phyloP scores from a whole-genome alignment of 305 asterid species.

The Fraxinus velutina region DNA sequence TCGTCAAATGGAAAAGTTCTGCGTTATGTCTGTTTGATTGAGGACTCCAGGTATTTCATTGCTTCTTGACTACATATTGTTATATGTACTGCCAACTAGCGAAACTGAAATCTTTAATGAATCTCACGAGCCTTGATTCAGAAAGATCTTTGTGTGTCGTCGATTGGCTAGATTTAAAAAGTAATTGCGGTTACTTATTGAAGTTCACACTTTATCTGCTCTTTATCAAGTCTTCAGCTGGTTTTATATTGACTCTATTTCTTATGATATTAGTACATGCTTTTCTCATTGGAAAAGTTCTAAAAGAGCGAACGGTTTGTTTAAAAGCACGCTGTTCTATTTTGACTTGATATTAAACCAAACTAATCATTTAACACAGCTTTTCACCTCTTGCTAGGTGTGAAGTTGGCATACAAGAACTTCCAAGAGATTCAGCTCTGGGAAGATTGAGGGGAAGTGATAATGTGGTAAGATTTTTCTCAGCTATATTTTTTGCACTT shows the following conservation, averaged over 20 bases:
- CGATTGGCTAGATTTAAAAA: background rate
- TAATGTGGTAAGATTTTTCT: conserved; percentile 59
- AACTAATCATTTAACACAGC: conserved; percentile 16
- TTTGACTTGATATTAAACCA: background rate
- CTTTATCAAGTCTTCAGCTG: background rate
- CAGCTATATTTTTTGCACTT: background rate
- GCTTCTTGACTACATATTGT: conserved; percentile 1
- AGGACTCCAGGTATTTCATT: conserved; percentile 55
- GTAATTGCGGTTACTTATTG: background rate
- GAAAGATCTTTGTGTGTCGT: background rate
- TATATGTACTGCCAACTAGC: background rate
- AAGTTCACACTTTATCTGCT: conserved; percentile 5
- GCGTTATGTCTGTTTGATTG: conserved; percentile 83
- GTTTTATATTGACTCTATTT: background rate
- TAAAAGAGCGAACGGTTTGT: background rate
- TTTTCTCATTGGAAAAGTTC: background rate
- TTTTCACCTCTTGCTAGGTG: conserved; percentile 44
- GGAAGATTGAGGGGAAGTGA: conserved; percentile 90
- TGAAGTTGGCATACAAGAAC: conserved; percentile 88
- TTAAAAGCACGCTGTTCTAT: background rate
- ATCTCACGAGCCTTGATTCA: background rate
- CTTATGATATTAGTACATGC: background rate
- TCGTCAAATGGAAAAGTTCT: conserved; percentile 74
- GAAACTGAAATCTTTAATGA: background rate
- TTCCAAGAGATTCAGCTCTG: conserved; percentile 72